Evolutionary conservation across 2,329 filamentous ascomycete species (phyloP), one percentile per base, ranked within the genome.

Genomic region (Fusarium sp.): DNA sequence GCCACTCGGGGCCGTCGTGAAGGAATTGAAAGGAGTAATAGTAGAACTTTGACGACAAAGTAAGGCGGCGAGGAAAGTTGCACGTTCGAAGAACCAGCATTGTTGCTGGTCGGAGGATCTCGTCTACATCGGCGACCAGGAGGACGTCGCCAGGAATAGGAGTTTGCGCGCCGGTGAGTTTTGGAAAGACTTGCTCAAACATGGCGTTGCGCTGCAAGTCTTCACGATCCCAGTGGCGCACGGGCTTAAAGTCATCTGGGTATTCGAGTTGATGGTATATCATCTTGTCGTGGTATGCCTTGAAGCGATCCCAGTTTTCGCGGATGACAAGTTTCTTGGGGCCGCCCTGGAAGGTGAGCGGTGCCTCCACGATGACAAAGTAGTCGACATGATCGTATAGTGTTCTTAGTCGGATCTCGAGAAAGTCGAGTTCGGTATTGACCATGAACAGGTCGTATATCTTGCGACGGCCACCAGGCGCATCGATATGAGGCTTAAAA

Each of bases 371-470:
- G 34, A 91, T 83, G 72, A 91, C 81, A 70, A 90, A 91, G 77
- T 90, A 90, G 78, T 91, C 89, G 62, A 91, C 87, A 42, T 85
- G 78, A 39, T 85, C 77, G 58, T 86, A 85, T 17, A 89, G 83
- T 4, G 86, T 86, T 71, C 88, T 83, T 5, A 91, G 80, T 13
- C 88, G 86, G 48, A 92, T 86, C 75, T 91, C 89, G 42, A 91
- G 82, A 83, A 87, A 89, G 78, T 91, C 89, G 14, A 91, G 81
- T 78, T 91, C 89, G 4, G 82, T 85, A 69, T 88, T 90, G 70
- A 91, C 78, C 81, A 90, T 85, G 71, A 90, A 82, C 3, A 91
- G 80, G 74, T 91, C 89, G 62, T 78, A 79, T 28, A 79, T 67
- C 57, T 77, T 79, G 69, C 76, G 77, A 51, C 74, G 70, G 38